Evolutionary conservation across 2,329 filamentous ascomycete species (phyloP).

Genomic region (Pseudovirgaria hyperparasitica): DNA sequence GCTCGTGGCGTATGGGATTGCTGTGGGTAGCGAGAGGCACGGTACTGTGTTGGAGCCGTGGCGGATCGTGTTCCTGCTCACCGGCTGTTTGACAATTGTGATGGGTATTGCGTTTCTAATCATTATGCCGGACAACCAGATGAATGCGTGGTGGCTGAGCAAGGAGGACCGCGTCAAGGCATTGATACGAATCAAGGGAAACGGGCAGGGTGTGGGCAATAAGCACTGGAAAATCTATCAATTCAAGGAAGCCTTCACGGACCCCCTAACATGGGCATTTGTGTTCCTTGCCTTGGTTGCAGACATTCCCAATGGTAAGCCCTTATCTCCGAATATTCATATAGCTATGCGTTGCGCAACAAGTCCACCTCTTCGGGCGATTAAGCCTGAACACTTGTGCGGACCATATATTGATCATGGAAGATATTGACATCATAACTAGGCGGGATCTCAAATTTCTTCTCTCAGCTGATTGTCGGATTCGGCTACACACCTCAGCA

Average conservation of each 20-base stretch:
- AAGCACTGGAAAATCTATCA: slow-evolving; percentile 58
- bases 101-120: slow-evolving; percentile 29
- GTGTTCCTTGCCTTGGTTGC: slow-evolving; percentile 43
- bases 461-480: slow-evolving; percentile 45
- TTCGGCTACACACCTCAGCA: slow-evolving; percentile 54
- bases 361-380: too few relatives aligned
- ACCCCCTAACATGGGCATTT: slow-evolving; percentile 49
- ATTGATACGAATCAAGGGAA: slow-evolving; percentile 57
- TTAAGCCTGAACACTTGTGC: too few relatives aligned
- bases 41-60: slow-evolving; percentile 48
- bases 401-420: too few relatives aligned
- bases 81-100: slow-evolving; percentile 28
- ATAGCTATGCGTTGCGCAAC: too few relatives aligned
- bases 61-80: slow-evolving; percentile 45
- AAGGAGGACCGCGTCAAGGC: slow-evolving; percentile 55
- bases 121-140: slow-evolving; percentile 44
- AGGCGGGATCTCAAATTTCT: slow-evolving; percentile 47
- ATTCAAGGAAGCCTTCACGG: slow-evolving; percentile 43
- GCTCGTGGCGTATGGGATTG: slow-evolving; percentile 50
- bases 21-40: slow-evolving; percentile 39
- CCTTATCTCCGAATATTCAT: not conserved
- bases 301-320: slow-evolving; percentile 43
- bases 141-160: slow-evolving; percentile 50
- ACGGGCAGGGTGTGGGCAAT: slow-evolving; percentile 63
- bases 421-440: not conserved